Evolutionary conservation across 2,329 filamentous ascomycete species (phyloP).

Genomic region (Xylariaceae sp.): DNA sequence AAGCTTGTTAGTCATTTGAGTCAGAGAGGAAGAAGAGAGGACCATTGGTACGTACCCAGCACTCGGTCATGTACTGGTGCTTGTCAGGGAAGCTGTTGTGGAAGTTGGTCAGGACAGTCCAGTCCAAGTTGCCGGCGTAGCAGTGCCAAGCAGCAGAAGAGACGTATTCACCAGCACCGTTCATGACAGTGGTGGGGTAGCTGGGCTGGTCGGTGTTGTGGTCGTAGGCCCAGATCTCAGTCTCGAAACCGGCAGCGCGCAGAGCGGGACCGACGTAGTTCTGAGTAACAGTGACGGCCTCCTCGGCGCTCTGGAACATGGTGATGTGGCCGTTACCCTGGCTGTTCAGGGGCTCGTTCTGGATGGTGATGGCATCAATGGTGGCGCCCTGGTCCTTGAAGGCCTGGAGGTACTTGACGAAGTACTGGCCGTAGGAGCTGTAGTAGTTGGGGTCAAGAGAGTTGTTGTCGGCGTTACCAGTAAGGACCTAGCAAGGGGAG

Average conservation of each 20-base stretch:
- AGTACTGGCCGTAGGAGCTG: conserved; percentile 34
- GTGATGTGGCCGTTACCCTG: conserved; percentile 34
- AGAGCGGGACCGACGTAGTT: conserved; percentile 38
- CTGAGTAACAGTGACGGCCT: conserved; percentile 35
- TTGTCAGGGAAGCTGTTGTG: conserved; percentile 36
- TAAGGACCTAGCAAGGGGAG: conserved; percentile 22
- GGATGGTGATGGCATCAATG: conserved; percentile 40
- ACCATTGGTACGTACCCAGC: conserved; percentile 30
- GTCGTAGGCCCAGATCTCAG: conserved; percentile 44
- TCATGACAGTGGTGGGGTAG: conserved; percentile 38
- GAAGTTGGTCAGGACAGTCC: conserved; percentile 37
- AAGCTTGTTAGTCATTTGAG: neutral
- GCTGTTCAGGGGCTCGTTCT: conserved; percentile 42
- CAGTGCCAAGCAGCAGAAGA: conserved; percentile 39
- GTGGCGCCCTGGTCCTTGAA: conserved; percentile 33
- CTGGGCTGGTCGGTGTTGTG: conserved; percentile 36
- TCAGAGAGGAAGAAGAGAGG: neutral
- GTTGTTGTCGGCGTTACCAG: conserved; percentile 36
- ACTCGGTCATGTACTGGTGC: conserved; percentile 46
- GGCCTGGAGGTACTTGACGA: conserved; percentile 40
- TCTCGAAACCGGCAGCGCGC: conserved; percentile 35
- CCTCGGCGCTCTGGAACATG: conserved; percentile 37
- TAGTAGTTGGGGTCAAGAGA: conserved; percentile 35
- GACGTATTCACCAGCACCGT: conserved; percentile 31
- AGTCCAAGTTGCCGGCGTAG: conserved; percentile 35